Percentiles rank a stretch among this genome's conserved stretches.
Evolutionary conservation across 441 rosid species (phyloP).

Genomic region (Adansonia rubrostipa): DNA sequence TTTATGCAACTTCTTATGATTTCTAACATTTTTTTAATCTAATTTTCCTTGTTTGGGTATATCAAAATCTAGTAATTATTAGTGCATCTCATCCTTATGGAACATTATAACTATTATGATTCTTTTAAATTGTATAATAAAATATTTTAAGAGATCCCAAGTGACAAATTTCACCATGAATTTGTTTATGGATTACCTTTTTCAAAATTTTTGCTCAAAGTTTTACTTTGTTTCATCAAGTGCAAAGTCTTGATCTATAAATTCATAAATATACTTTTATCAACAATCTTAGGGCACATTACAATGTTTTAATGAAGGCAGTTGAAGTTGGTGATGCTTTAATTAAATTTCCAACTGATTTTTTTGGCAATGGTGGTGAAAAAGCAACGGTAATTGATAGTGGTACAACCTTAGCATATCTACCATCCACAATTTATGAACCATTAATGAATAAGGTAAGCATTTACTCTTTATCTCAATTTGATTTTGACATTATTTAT

Average conservation of each 20-base stretch:
- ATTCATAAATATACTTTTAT: constrained; percentile 11
- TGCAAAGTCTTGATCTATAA: not conserved
- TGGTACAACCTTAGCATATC: constrained; percentile 90
- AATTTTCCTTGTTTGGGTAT: too few species aligned
- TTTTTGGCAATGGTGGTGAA: constrained; percentile 50
- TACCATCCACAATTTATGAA: constrained; percentile 59
- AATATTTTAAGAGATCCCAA: not conserved
- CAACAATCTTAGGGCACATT: constrained; percentile 69
- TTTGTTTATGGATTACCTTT: not conserved
- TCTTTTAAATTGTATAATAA: not conserved
- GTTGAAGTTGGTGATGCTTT: constrained; percentile 66
- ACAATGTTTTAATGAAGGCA: constrained; percentile 71
- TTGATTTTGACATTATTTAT: constrained; percentile 18
- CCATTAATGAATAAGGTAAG: constrained; percentile 53
- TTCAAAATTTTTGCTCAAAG: not conserved
- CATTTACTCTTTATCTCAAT: not conserved
- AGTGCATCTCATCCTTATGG: not conserved
- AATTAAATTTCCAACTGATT: constrained; percentile 55
- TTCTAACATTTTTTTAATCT: too few species aligned
- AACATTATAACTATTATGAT: not conserved
- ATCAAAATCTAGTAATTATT: not conserved
- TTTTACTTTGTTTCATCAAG: not conserved
- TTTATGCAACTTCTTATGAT: too few species aligned
- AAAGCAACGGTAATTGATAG: constrained; percentile 81
- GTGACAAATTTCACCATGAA: not conserved